Percentiles rank a stretch among this genome's conserved stretches.
Evolutionary conservation across 1,139 yeast genomes (phyloP).

Genomic region (Suhomyces bokatorum): DNA sequence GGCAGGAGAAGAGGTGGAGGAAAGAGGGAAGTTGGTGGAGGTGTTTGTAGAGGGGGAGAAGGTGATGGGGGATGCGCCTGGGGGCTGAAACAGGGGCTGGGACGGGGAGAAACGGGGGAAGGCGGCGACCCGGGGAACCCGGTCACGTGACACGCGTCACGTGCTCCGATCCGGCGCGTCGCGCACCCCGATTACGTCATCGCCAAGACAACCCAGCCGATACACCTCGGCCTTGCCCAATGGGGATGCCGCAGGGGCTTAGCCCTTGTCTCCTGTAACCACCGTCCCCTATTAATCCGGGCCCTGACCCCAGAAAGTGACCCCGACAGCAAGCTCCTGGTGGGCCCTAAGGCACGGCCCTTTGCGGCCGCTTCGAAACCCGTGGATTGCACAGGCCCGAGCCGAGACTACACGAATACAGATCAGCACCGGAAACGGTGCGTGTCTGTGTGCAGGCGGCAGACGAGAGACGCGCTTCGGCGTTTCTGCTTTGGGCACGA

Average conservation of each 20-base stretch:
- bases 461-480: too few species aligned
- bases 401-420: too few species aligned
- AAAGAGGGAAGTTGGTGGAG: neutral
- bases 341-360: too few species aligned
- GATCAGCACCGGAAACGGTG: too few species aligned
- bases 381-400: too few species aligned
- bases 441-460: too few species aligned
- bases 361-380: too few species aligned
- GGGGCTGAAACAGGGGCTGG: neutral
- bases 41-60: neutral
- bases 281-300: too few species aligned
- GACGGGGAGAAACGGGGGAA: neutral
- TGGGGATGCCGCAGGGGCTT: neutral
- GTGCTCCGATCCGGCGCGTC: neutral
- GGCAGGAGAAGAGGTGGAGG: neutral
- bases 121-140: neutral
- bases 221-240: neutral
- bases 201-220: neutral
- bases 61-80: neutral
- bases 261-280: neutral
- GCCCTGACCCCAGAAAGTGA: too few species aligned
- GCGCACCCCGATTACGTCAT: constrained; percentile 1
- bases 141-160: neutral
- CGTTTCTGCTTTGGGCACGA: too few species aligned
- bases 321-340: too few species aligned